These are phyloP conservation scores for Epicoccum nigrum DNA, from an alignment of 2,329 filamentous ascomycete species.

Conservation along the genomic window DNA sequence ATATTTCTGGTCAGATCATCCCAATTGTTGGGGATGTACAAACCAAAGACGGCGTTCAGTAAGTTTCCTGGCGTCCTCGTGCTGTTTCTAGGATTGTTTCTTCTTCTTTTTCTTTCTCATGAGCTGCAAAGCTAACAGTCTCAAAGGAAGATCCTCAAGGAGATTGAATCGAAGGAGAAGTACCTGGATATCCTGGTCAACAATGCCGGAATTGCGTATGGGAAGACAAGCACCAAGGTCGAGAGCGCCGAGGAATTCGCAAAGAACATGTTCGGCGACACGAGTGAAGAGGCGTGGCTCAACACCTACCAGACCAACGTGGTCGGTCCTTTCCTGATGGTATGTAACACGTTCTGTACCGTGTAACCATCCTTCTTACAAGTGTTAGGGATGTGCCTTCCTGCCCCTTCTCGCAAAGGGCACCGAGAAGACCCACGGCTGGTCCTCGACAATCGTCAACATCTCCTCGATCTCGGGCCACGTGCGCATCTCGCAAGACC, in stretches of 20 bases:
- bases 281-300: conserved; percentile 54
- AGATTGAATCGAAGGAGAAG: conserved; percentile 53
- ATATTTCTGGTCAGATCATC: conserved; percentile 55
- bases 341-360: background rate
- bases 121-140: conserved; percentile 4
- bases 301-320: conserved; percentile 55
- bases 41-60: conserved; percentile 52
- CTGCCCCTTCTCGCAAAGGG: conserved; percentile 54
- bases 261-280: conserved; percentile 53
- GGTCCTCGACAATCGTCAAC: conserved; percentile 55
- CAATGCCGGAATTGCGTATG: conserved; percentile 54
- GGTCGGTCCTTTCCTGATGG: conserved; percentile 55
- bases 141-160: conserved; percentile 48
- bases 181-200: conserved; percentile 55
- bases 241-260: conserved; percentile 52
- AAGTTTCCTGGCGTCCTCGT: background rate
- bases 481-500: conserved; percentile 55
- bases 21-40: conserved; percentile 53
- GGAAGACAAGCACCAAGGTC: conserved; percentile 47
- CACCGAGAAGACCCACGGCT: conserved; percentile 50
- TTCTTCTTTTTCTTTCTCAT: too few species aligned
- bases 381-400: conserved; percentile 48
- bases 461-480: conserved; percentile 54
- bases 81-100: too few species aligned
- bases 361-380: background rate